Conservation (phyloP, 352 stramenopile genomes). For the Albugo candida region DNA sequence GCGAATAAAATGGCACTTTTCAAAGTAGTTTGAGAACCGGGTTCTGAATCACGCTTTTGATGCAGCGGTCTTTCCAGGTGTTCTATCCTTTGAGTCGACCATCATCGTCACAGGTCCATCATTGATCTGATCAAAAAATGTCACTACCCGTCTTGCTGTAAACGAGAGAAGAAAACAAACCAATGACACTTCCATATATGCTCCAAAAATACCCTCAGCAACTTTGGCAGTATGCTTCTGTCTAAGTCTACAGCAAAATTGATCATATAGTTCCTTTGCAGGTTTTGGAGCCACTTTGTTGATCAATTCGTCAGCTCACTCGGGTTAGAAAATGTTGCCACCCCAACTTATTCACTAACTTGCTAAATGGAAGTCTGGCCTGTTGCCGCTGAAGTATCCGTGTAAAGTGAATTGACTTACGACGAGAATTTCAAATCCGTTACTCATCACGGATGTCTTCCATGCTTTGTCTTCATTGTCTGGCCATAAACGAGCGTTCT, state of each 20-base stretch:
- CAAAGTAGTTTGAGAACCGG: too few relatives aligned
- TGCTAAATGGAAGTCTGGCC: slow-evolving; percentile 68
- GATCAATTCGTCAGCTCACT: not conserved
- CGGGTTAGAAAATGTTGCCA: not conserved
- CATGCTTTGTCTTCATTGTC: slow-evolving; percentile 29
- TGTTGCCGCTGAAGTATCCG: slow-evolving; percentile 65
- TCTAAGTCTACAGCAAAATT: slow-evolving; percentile 47
- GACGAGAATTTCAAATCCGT: slow-evolving; percentile 58
- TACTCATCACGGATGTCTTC: slow-evolving; percentile 42
- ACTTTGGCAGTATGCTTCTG: slow-evolving; percentile 37
- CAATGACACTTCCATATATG: slow-evolving; percentile 75
- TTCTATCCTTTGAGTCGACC: slow-evolving; percentile 59
- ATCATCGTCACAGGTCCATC: slow-evolving; percentile 68
- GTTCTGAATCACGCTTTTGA: not conserved
- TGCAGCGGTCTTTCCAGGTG: not conserved
- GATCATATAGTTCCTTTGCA: slow-evolving; percentile 58
- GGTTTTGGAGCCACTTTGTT: slow-evolving; percentile 32
- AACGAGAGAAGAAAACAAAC: slow-evolving; percentile 13
- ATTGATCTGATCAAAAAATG: slow-evolving; percentile 25
- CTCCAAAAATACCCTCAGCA: slow-evolving; percentile 55
- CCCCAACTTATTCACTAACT: slow-evolving; percentile 19
- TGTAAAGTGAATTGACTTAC: slow-evolving; percentile 78
- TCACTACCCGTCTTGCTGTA: not conserved
- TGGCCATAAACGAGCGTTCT: slow-evolving; percentile 70
- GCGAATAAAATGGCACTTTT: too few relatives aligned